Evolutionary conservation across 1,284 basidiomycete genomes (phyloP).

Genomic region (Porogramme epimiltina): DNA sequence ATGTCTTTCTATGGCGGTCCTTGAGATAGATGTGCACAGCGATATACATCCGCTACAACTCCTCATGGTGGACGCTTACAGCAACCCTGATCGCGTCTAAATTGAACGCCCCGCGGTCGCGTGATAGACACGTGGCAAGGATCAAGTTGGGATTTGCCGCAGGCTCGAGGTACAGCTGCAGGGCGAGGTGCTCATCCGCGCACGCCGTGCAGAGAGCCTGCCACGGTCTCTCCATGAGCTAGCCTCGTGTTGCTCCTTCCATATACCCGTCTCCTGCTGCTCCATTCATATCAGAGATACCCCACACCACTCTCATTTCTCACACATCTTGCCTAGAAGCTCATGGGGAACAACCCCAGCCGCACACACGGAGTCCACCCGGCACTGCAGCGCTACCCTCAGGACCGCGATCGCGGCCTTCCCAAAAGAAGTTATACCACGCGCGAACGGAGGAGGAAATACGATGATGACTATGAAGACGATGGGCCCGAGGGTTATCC

Average conservation of each 20-base stretch:
- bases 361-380: conserved; percentile 5
- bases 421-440: conserved; percentile 10
- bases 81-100: no score
- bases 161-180: no score
- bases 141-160: no score
- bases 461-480: conserved; percentile 5
- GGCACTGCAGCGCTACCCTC: conserved; percentile 4
- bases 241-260: conserved; percentile 6
- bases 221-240: conserved; percentile 9
- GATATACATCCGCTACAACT: no score
- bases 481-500: background rate
- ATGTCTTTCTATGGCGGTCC: no score
- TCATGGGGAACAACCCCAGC: conserved; percentile 22
- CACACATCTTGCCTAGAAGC: conserved; percentile 2
- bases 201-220: background rate
- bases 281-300: conserved; percentile 6
- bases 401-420: conserved; percentile 7
- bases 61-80: no score
- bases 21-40: no score
- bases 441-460: conserved; percentile 3
- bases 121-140: no score
- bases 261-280: conserved; percentile 6
- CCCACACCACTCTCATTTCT: background rate
- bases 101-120: no score
- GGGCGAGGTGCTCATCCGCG: background rate